phyloP scores from a whole-genome alignment of 192 early-diverging fungal species.

The Coemansia biformis region DNA sequence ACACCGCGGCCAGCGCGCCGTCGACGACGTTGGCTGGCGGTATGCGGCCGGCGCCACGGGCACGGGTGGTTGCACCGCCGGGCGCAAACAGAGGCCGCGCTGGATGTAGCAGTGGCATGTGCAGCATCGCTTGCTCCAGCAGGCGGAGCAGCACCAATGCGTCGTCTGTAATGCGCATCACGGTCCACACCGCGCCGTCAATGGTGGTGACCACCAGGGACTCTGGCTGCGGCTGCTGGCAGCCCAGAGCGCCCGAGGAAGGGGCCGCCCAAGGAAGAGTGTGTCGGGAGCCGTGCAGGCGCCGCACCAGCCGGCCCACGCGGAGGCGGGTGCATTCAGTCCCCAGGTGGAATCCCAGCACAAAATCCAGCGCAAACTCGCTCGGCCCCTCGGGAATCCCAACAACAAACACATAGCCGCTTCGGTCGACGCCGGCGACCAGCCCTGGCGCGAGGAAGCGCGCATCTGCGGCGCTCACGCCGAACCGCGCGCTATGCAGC shows the following conservation, averaged over 20 bases:
- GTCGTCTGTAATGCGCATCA: constrained; percentile 19
- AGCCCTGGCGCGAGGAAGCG: constrained; percentile 16
- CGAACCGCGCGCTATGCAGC: constrained; percentile 28
- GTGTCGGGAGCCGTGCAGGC: constrained; percentile 5
- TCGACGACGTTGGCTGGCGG: constrained; percentile 10
- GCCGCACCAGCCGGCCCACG: constrained; percentile 9
- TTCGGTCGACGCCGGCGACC: constrained; percentile 22
- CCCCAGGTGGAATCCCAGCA: constrained; percentile 27
- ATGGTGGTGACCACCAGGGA: constrained; percentile 15
- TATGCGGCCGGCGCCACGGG: constrained; percentile 2
- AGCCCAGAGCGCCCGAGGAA: neutral
- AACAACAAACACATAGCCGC: constrained; percentile 25
- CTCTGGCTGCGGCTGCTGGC: neutral
- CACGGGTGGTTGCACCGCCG: constrained; percentile 8
- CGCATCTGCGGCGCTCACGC: constrained; percentile 26
- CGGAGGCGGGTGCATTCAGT: constrained; percentile 22
- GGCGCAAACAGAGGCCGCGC: constrained; percentile 19
- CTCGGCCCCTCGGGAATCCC: constrained; percentile 4
- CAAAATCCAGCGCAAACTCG: constrained; percentile 40
- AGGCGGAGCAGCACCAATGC: constrained; percentile 15
- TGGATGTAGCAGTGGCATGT: constrained; percentile 18
- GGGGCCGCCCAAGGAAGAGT: constrained; percentile 19
- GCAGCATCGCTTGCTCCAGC: constrained; percentile 26
- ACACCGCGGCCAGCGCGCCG: constrained; percentile 16
- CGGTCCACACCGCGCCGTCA: constrained; percentile 34